A percentile compares a stretch with the other conserved stretches of the same genome.
phyloP scores from a whole-genome alignment of 805 yeast species.

The Saccharomycopsis sp. region DNA sequence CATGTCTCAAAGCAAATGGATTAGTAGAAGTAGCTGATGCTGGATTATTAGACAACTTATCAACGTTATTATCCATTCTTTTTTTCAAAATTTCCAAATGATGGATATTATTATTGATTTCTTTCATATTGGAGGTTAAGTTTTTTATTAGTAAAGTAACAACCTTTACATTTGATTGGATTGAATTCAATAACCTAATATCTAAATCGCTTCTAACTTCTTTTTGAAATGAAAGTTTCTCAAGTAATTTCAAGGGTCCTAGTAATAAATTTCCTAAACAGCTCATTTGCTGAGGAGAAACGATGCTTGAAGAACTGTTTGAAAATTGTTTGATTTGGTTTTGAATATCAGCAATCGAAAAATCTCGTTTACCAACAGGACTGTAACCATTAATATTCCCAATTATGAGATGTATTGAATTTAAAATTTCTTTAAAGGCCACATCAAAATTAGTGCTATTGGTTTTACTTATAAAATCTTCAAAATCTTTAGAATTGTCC shows the following conservation, averaged over 20 bases:
- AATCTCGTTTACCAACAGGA: no score
- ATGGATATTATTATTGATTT: conserved; percentile 1
- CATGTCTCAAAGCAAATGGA: not conserved
- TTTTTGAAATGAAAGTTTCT: not conserved
- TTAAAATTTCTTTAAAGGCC: conserved; percentile 3
- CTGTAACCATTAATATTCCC: conserved; percentile 3
- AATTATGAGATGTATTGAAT: conserved; percentile 2
- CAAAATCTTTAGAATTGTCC: not conserved
- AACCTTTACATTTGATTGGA: conserved; percentile 1
- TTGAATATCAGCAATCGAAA: no score
- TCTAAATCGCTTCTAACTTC: conserved; percentile 3
- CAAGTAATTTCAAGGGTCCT: conserved; percentile 2
- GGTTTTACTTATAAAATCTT: no score
- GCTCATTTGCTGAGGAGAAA: conserved; percentile 4
- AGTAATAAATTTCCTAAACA: conserved; percentile 1
- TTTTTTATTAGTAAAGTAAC: conserved; percentile 1
- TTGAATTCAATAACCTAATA: conserved; percentile 3
- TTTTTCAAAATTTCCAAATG: not conserved
- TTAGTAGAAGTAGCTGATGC: not conserved
- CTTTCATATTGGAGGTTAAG: conserved; percentile 1
- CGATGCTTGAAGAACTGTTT: no score
- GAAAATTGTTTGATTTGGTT: no score
- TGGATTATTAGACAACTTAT: no score
- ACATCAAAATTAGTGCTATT: not conserved
- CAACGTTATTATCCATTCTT: no score